Base-by-base conservation (phyloP, 2,329 filamentous ascomycete species). In the Ilyonectria mors-panacis region DNA sequence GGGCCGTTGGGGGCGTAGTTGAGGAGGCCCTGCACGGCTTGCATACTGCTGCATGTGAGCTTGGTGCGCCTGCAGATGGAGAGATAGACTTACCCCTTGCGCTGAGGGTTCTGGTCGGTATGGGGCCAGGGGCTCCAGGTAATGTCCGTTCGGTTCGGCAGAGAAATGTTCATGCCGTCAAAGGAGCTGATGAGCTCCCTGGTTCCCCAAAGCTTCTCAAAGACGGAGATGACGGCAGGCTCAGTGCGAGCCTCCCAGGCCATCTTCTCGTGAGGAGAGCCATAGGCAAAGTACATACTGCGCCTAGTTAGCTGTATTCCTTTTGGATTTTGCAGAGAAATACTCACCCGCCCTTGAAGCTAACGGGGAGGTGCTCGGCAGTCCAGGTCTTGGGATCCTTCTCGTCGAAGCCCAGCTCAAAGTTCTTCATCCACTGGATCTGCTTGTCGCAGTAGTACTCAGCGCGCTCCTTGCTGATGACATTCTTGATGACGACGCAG, bases 11-110 rank as follows among this genome's bases (percentile, higher is more conserved):
- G 79, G 4, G 75, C 73, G 6, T 81, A 72, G 72, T 87, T 87
- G 5, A 87, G 81, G 1, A 87, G 77, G 7, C 85, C 85, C 71
- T 87, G 85, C 17, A 85, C 77, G 70, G 85, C 87, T 10, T 84
- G 79, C 74, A 87, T 84, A 0, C 65, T 67, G 23, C 4, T 2
- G 6, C 2, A 26, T 10, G 44, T 64, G 28, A 60, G 55, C 39
- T n/a, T 10, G 35, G 21, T 13, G 56, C 17, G 3, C 9, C 9
- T 21, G 47, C 30, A 30, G 47, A 35, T 33, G 23, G 44, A 57
- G 39, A 30, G 12, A 30, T 17, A 51, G 26, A 56, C 65, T 60
- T 47, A 67, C 65, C 85, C 86, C 13, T 73, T 73, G 28, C 71
- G 57, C n/a, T 71, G 69, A 5, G 71, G 71, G 26, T 73, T 73